Conservation (phyloP, 805 yeast genomes). For the Clavispora santaluciae region DNA sequence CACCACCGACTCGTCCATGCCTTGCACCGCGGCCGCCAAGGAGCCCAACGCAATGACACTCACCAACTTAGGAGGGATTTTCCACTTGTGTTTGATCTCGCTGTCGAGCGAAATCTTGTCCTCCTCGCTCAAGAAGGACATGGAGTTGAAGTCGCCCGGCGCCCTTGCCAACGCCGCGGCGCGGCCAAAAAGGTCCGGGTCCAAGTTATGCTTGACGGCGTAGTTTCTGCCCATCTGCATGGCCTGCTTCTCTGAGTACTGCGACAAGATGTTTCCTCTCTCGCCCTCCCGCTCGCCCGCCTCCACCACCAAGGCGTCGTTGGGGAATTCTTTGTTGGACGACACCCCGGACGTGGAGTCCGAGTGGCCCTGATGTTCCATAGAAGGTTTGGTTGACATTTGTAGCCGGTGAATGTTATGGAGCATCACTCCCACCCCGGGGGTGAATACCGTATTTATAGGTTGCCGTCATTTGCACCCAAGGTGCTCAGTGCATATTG, state of each 20-base stretch:
- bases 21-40: conserved; percentile 68
- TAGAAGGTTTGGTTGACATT: not conserved
- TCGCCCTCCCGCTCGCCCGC: conserved; percentile 13
- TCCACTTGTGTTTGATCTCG: conserved; percentile 42
- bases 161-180: conserved; percentile 58
- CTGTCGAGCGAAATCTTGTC: conserved; percentile 46
- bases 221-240: conserved; percentile 67
- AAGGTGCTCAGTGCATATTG: not conserved
- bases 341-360: not conserved
- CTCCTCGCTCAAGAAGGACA: conserved; percentile 43
- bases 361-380: not conserved
- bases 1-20: conserved; percentile 69
- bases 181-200: conserved; percentile 53
- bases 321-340: not conserved
- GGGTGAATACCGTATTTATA: not conserved
- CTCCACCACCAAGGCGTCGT: conserved; percentile 3
- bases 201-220: conserved; percentile 52
- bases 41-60: conserved; percentile 57
- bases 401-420: not conserved
- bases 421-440: not conserved
- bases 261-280: conserved; percentile 31
- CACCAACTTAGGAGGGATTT: conserved; percentile 44
- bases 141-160: conserved; percentile 53
- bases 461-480: not conserved
- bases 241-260: conserved; percentile 58